phyloP scores from a whole-genome alignment of 2,329 filamentous ascomycete species.

The Tolypocladium ophioglossoides region DNA sequence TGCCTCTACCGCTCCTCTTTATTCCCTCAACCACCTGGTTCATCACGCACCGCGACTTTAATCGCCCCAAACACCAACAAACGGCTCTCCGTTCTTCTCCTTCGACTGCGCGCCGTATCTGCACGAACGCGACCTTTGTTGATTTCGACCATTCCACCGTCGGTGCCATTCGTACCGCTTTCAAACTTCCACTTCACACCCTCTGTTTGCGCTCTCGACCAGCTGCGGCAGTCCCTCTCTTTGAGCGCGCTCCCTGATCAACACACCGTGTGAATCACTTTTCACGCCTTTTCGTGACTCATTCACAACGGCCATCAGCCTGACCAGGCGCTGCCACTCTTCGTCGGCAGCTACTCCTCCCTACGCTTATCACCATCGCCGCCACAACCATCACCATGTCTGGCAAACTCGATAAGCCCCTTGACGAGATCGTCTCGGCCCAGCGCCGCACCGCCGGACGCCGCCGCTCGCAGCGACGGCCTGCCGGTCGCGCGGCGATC shows the following conservation, averaged over 20 bases:
- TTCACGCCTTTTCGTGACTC: not conserved
- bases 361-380: slow-evolving; percentile 10
- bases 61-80: not conserved
- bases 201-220: not conserved
- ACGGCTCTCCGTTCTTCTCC: not conserved
- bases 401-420: slow-evolving; percentile 91
- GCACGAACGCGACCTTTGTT: not conserved
- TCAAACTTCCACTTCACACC: not conserved
- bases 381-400: slow-evolving; percentile 53
- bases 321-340: not conserved
- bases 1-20: not conserved
- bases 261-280: not conserved
- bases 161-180: not conserved
- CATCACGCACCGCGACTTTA: not conserved
- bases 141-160: not conserved
- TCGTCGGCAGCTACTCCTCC: not conserved
- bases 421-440: slow-evolving; percentile 91
- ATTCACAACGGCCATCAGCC: not conserved
- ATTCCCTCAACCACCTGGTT: not conserved
- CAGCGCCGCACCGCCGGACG: slow-evolving; percentile 49
- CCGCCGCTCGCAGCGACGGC: slow-evolving; percentile 39
- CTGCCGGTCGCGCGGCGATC: slow-evolving; percentile 41
- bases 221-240: not conserved
- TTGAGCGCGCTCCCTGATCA: not conserved
- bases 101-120: not conserved